A percentile compares a stretch with the other conserved stretches of the same genome.
These are phyloP conservation scores for Mycena chlorophos DNA, from an alignment of 768 basidiomycete species.

Conservation along the genomic window DNA sequence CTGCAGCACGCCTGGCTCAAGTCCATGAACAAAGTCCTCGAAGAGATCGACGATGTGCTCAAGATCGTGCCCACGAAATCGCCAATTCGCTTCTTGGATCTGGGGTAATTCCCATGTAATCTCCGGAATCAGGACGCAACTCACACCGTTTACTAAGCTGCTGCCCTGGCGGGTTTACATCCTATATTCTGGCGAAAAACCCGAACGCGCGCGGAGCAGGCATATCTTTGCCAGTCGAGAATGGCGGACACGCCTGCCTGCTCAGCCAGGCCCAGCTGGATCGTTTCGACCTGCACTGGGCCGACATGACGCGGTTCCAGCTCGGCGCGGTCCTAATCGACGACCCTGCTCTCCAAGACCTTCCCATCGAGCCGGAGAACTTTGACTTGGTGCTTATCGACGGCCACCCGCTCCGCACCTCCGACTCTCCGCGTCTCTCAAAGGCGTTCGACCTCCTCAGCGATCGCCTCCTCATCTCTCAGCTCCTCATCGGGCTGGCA, in stretches of 20 bases:
- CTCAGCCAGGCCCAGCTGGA: conserved; percentile 21
- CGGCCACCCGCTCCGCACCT: conserved; percentile 32
- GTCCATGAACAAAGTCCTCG: conserved; percentile 22
- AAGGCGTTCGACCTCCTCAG: conserved; percentile 12
- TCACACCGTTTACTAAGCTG: conserved; percentile 21
- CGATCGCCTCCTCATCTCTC: conserved; percentile 31
- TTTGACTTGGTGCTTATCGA: conserved; percentile 36
- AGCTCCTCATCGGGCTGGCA: conserved; percentile 31
- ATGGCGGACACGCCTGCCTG: conserved; percentile 27
- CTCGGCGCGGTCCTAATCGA: conserved; percentile 33
- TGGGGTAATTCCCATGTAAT: conserved; percentile 23
- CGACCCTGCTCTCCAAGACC: conserved; percentile 16
- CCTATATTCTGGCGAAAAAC: conserved; percentile 31
- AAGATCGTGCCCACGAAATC: conserved; percentile 14
- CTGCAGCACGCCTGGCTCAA: conserved; percentile 25
- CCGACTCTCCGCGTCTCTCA: neutral
- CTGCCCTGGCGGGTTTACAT: conserved; percentile 33
- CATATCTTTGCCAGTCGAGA: conserved; percentile 27
- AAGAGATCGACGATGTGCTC: conserved; percentile 26
- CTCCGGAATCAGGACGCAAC: neutral
- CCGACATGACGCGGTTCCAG: conserved; percentile 28
- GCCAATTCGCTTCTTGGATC: conserved; percentile 28
- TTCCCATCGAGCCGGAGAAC: conserved; percentile 13
- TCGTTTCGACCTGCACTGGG: conserved; percentile 27
- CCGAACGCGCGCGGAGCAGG: conserved; percentile 24